phyloP scores from a whole-genome alignment of 768 basidiomycete genomes.

The Pulveroboletus sp. region DNA sequence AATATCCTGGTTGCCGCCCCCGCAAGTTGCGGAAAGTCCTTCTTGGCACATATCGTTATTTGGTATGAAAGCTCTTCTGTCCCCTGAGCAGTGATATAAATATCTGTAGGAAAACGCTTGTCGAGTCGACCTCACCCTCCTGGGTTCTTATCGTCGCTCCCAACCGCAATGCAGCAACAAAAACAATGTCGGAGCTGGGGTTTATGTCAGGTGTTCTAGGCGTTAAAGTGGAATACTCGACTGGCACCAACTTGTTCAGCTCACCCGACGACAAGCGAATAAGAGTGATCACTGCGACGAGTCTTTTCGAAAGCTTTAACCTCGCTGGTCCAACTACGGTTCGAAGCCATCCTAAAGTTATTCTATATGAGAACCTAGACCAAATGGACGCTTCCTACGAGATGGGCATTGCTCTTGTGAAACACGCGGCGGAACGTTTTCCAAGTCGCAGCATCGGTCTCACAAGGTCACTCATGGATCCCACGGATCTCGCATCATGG shows the following conservation, averaged over 20 bases:
- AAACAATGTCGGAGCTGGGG: conserved; percentile 51
- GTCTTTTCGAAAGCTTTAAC: conserved; percentile 44
- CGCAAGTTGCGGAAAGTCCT: conserved; percentile 75
- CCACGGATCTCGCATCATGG: conserved; percentile 79
- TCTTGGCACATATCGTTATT: conserved; percentile 59
- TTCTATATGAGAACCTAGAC: conserved; percentile 84
- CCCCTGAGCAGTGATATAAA: conserved; percentile 11
- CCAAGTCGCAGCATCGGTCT: conserved; percentile 75
- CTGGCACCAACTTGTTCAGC: conserved; percentile 30
- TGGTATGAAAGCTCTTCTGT: conserved; percentile 51
- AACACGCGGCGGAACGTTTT: conserved; percentile 54
- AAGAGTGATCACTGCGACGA: conserved; percentile 51
- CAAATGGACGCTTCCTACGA: conserved; percentile 80
- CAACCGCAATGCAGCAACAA: conserved; percentile 49
- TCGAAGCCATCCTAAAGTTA: conserved; percentile 48
- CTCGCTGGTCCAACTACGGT: conserved; percentile 22
- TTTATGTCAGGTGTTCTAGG: conserved; percentile 33
- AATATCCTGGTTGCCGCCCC: conserved; percentile 79
- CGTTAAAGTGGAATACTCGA: conserved; percentile 36
- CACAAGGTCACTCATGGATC: conserved; percentile 74
- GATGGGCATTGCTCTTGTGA: conserved; percentile 68
- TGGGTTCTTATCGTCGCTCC: conserved; percentile 66
- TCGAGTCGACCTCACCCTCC: conserved; percentile 36
- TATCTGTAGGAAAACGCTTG: conserved; percentile 49
- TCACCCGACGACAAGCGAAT: conserved; percentile 42